Evolutionary conservation across 1,284 basidiomycete genomes (phyloP).

Genomic region (Cutaneotrichosporon mucoides): DNA sequence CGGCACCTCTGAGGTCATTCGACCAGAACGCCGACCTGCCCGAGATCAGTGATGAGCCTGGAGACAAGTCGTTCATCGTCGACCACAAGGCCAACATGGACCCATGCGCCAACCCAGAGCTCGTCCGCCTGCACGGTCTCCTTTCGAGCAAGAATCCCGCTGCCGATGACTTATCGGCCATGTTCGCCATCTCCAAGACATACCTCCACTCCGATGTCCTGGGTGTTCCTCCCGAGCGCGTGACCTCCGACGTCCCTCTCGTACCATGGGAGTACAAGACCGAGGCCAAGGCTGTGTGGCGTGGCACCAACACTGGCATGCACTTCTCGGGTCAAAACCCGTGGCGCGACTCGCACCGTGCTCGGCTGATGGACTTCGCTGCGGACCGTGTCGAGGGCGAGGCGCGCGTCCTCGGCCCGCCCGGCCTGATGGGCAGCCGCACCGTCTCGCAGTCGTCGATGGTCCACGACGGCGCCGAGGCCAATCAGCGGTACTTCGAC

Average conservation of each 20-base stretch:
- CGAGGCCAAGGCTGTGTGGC: conserved; percentile 37
- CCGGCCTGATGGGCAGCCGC: conserved; percentile 54
- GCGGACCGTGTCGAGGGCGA: conserved; percentile 5
- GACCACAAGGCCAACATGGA: conserved; percentile 34
- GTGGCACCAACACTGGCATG: conserved; percentile 44
- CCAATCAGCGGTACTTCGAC: conserved; percentile 72
- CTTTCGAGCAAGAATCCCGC: conserved; percentile 30
- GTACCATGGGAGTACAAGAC: conserved; percentile 36
- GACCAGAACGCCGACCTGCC: background rate
- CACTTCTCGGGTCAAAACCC: conserved; percentile 22
- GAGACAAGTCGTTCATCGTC: conserved; percentile 37
- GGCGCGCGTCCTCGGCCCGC: conserved; percentile 8
- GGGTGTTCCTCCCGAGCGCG: conserved; percentile 47
- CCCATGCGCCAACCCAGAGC: conserved; percentile 38
- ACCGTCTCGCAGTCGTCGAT: conserved; percentile 60
- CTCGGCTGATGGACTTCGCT: conserved; percentile 29
- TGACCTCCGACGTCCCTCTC: conserved; percentile 16
- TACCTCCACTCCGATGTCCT: conserved; percentile 41
- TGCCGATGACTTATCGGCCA: conserved; percentile 29
- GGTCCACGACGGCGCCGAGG: conserved; percentile 57
- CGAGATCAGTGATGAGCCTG: background rate
- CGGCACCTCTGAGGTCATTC: background rate
- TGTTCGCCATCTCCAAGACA: conserved; percentile 45
- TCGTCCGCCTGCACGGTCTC: conserved; percentile 35
- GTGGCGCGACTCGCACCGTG: conserved; percentile 42